These are phyloP conservation scores for Volvox africanus DNA, from an alignment of 139 green algal genomes.

Conservation along the genomic window DNA sequence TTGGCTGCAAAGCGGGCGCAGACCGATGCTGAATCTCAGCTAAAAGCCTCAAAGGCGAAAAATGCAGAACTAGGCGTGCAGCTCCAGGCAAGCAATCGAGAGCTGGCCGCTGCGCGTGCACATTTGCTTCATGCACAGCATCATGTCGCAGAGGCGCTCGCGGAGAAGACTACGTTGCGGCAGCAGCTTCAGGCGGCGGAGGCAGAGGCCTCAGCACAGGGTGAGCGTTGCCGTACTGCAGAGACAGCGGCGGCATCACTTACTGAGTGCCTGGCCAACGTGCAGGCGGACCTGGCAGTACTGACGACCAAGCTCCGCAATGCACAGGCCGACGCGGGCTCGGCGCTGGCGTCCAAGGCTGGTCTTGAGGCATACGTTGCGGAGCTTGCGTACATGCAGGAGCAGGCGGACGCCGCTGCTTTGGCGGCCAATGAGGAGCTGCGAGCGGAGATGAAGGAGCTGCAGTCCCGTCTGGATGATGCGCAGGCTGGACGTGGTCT, in stretches of 20 bases:
- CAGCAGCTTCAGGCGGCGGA: slow-evolving; percentile 12
- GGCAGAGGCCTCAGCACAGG: neutral
- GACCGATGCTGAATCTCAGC: neutral
- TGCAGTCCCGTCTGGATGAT: neutral
- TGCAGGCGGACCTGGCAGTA: neutral
- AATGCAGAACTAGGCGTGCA: neutral
- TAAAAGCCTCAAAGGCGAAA: neutral
- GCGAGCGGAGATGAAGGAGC: neutral
- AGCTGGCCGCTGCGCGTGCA: neutral
- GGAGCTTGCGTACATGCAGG: neutral
- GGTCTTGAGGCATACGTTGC: neutral
- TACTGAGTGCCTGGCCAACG: neutral
- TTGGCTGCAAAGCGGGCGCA: neutral
- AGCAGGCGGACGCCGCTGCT: neutral
- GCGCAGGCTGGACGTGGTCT: neutral
- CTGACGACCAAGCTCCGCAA: neutral
- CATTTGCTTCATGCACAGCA: neutral
- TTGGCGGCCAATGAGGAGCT: neutral
- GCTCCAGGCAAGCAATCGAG: neutral
- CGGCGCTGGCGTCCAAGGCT: neutral
- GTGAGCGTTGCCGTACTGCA: neutral
- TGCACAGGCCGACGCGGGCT: neutral
- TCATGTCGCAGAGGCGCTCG: slow-evolving; percentile 13
- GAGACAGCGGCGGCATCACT: neutral
- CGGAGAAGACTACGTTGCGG: slow-evolving; percentile 13